Base-by-base conservation (phyloP, 2,329 filamentous ascomycete species). In the Drechslerella coelobrocha region DNA sequence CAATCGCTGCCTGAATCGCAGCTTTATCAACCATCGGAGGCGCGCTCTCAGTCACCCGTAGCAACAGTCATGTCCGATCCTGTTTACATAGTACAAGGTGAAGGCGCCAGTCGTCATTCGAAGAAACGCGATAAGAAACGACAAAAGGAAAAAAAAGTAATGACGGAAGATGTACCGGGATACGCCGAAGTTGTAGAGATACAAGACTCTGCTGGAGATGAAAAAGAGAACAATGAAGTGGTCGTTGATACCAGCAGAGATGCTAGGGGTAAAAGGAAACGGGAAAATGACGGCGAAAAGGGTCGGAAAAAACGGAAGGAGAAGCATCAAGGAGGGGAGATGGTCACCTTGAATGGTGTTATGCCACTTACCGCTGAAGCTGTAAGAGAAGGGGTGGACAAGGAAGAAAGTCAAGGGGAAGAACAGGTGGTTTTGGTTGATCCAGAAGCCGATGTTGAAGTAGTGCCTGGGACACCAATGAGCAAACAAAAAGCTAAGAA, bases 191-290 rank as follows among this genome's bases (percentile, higher is more conserved):
- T 19, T 17, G 19, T 45, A 45, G 17, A 4, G 5, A n/a, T 39
- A 10, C 17, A 34, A 9, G 17, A 17, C 12, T 19, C 10, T 10
- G 17, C 6, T 2, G 23, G 7, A 29, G 23, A 5, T 27, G 47
- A 7, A 14, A n/a, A 14, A n/a, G 4, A 39, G 4, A 2, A 5
- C 19, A 17, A 45, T 2, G 9, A 23, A 8, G 39, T 31, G 43
- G 47, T 39, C 0, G 24, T 47, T 48, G 54, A 43, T 4, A 29
- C 37, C 12, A 51, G 43, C 17, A 24, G 23, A 27, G 53, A 59
- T 23, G 21, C 14, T 19, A 21, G 41, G 14, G 19, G 14, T 4
- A 69, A 69, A 52, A 69, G 65, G 37, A 69, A 69, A n/a, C n/a
- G n/a, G n/a, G n/a, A n/a, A n/a, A n/a, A n/a, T n/a, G 52, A 37